These are phyloP conservation scores for Solanum corneliomulleri DNA, from an alignment of 257 asterid genomes.

Conservation along the genomic window DNA sequence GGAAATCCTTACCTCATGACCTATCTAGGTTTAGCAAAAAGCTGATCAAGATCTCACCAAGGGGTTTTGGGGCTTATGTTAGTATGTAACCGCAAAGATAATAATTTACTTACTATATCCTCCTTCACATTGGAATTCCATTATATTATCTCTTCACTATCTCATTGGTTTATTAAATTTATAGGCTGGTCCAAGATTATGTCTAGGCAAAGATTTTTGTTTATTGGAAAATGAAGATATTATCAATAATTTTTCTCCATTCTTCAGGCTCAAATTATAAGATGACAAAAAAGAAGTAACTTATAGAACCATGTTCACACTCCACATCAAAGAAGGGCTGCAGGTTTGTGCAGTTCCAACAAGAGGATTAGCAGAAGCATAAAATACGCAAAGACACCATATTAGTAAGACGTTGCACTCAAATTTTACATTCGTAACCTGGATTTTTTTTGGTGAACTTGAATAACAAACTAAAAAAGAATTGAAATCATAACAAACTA, in stretches of 20 bases:
- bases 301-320: constrained; percentile 64
- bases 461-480: background rate
- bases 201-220: constrained; percentile 58
- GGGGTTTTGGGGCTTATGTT: too few species aligned
- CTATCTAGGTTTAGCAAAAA: too few species aligned
- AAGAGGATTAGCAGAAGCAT: background rate
- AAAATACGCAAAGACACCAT: background rate
- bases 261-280: constrained; percentile 38
- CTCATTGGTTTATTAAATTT: background rate
- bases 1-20: too few species aligned
- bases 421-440: background rate
- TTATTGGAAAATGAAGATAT: constrained; percentile 61
- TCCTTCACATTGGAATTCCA: background rate
- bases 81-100: too few species aligned
- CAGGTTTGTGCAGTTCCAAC: constrained; percentile 31
- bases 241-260: constrained; percentile 34
- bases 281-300: constrained; percentile 31
- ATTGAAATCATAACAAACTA: background rate
- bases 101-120: too few species aligned
- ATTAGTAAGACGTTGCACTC: background rate
- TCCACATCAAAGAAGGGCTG: constrained; percentile 52
- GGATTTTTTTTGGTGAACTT: background rate
- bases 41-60: too few species aligned
- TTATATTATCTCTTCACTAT: background rate
- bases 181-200: constrained; percentile 61